Percentiles rank a stretch among this genome's conserved stretches.
Evolutionary conservation across 139 green algal species (phyloP).

Genomic region (Nannochloris sp.): DNA sequence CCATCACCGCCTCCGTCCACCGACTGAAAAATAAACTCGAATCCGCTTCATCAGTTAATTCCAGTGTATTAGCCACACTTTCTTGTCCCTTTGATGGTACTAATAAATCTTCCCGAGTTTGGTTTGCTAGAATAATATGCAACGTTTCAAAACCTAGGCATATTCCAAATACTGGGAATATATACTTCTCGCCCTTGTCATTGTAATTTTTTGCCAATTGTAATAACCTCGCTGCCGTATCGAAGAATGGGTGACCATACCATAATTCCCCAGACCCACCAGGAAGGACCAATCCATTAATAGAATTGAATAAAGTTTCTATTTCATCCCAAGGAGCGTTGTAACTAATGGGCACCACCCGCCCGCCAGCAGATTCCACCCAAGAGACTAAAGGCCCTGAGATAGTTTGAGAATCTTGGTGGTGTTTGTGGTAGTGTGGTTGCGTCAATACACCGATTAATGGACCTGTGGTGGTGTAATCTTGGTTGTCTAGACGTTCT

Average conservation of each 20-base stretch:
- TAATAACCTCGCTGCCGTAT: constrained; percentile 37
- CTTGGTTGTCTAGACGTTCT: not conserved
- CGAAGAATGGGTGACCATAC: constrained; percentile 53
- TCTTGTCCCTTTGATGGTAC: constrained; percentile 1
- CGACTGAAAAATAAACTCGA: constrained; percentile 1
- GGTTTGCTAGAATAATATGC: constrained; percentile 3
- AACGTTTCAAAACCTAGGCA: constrained; percentile 19
- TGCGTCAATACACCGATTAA: constrained; percentile 6
- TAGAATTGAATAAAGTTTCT: not conserved
- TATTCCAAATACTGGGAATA: constrained; percentile 13
- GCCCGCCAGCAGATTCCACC: constrained; percentile 43
- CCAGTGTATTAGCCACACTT: constrained; percentile 1
- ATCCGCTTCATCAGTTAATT: constrained; percentile 2
- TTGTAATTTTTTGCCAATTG: constrained; percentile 13
- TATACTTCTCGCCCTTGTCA: not conserved
- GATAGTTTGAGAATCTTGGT: not conserved
- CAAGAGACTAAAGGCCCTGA: constrained; percentile 3
- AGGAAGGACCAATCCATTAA: constrained; percentile 57
- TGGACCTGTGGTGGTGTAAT: constrained; percentile 1
- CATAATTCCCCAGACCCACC: constrained; percentile 24
- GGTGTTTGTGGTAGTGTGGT: not conserved
- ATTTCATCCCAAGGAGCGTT: constrained; percentile 7
- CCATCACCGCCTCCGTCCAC: not conserved
- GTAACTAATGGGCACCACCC: constrained; percentile 45
- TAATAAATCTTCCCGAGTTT: constrained; percentile 3